Conservation (phyloP, 1,284 basidiomycete species). For the Tylopilus orsonianus region DNA sequence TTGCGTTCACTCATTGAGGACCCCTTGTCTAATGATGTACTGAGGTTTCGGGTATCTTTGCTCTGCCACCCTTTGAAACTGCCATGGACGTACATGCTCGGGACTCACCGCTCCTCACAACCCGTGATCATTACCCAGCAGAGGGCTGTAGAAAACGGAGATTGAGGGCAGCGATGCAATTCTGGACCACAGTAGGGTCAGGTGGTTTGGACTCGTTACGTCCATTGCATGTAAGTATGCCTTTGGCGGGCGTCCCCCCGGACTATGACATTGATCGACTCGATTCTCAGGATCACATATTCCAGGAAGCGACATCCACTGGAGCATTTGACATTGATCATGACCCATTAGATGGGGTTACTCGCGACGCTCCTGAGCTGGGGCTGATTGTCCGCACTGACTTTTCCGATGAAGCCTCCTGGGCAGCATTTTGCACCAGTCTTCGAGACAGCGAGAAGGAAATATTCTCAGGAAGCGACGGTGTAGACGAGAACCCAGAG, state of each 20-base stretch:
- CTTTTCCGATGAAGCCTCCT: slow-evolving; percentile 62
- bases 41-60: too few relatives aligned
- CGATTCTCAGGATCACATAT: slow-evolving; percentile 14
- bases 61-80: background rate
- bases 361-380: slow-evolving; percentile 35
- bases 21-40: background rate
- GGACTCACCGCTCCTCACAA: too few relatives aligned
- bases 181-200: slow-evolving; percentile 36
- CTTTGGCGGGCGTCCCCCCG: background rate
- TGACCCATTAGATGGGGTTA: slow-evolving; percentile 44
- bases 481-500: slow-evolving; percentile 23
- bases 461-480: slow-evolving; percentile 32
- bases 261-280: slow-evolving; percentile 1
- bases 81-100: background rate
- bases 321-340: slow-evolving; percentile 44
- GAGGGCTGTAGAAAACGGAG: slow-evolving; percentile 43
- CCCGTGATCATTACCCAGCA: slow-evolving; percentile 34
- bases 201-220: slow-evolving; percentile 20
- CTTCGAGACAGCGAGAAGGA: slow-evolving; percentile 55
- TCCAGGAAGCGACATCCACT: slow-evolving; percentile 27
- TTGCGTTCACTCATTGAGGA: background rate
- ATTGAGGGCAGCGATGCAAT: slow-evolving; percentile 39
- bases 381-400: slow-evolving; percentile 71
- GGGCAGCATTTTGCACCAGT: slow-evolving; percentile 51
- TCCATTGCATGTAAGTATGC: slow-evolving; percentile 9